phyloP scores from a whole-genome alignment of 345 rosid genomes.

The Noccaea caerulescens region DNA sequence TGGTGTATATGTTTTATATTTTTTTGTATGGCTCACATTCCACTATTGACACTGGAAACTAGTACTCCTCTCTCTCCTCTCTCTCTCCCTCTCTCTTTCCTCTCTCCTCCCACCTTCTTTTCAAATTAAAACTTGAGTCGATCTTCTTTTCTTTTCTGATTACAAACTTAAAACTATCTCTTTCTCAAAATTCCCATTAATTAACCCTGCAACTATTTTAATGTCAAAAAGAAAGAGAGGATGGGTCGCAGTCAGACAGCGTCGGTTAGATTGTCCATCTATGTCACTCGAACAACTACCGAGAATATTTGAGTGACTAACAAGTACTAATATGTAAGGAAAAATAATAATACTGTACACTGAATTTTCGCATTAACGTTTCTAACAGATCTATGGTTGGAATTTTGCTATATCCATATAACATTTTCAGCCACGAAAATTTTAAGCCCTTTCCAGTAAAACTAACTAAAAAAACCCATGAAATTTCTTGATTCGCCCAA shows the following conservation, averaged over 20 bases:
- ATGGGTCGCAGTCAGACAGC: neutral
- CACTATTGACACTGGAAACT: no score
- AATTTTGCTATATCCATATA: neutral
- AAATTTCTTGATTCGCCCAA: neutral
- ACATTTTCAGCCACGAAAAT: neutral
- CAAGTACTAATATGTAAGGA: neutral
- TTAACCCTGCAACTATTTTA: neutral
- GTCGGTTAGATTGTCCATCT: constrained; percentile 1
- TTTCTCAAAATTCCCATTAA: no score
- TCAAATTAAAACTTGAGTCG: no score
- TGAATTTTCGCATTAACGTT: neutral
- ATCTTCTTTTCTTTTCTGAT: no score
- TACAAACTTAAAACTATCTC: no score
- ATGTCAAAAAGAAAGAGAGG: neutral
- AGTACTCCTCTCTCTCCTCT: no score
- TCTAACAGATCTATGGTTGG: neutral
- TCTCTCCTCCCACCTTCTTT: no score
- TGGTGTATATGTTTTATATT: no score
- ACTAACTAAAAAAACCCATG: neutral
- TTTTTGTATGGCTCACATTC: no score
- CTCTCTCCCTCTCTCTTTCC: no score
- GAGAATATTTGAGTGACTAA: neutral
- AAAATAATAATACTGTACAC: neutral
- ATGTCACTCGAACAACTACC: neutral
- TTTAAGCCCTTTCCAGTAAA: neutral